phyloP scores from a whole-genome alignment of 805 yeast genomes.

The Yarrowia osloensis region DNA sequence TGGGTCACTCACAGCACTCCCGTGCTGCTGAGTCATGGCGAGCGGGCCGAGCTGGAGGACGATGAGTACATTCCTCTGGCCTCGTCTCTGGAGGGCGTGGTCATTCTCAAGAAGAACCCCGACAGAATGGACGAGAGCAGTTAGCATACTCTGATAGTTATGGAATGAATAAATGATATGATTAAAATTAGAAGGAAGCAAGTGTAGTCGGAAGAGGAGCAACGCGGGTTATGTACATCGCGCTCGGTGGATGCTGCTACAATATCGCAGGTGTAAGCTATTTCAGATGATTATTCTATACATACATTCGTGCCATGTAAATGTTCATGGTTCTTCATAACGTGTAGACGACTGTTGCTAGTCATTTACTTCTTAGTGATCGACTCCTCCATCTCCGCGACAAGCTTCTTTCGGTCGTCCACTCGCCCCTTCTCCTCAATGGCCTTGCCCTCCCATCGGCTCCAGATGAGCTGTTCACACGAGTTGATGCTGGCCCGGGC shows the following conservation, averaged over 20 bases:
- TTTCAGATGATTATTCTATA: not conserved
- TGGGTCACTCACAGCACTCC: constrained; percentile 99
- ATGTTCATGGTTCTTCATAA: not conserved
- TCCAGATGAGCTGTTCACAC: constrained; percentile 40
- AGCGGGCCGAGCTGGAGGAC: constrained; percentile 94
- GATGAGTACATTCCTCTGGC: constrained; percentile 87
- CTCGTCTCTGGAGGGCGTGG: constrained; percentile 86
- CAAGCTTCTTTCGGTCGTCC: constrained; percentile 31
- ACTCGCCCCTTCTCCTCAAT: constrained; percentile 34
- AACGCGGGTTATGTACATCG: too few relatives aligned
- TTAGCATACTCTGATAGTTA: not conserved
- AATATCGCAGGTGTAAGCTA: too few relatives aligned
- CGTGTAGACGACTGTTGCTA: too few relatives aligned
- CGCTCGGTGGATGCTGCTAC: too few relatives aligned
- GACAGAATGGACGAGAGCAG: constrained; percentile 46
- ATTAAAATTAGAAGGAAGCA: not conserved
- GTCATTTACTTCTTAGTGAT: too few relatives aligned
- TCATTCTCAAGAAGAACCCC: constrained; percentile 87
- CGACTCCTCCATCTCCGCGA: constrained; percentile 32
- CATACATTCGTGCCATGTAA: not conserved
- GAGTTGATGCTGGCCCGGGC: constrained; percentile 38
- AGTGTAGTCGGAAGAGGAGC: too few relatives aligned
- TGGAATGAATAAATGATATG: not conserved
- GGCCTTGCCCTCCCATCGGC: constrained; percentile 42
- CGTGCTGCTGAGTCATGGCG: constrained; percentile 88